These are phyloP conservation scores for Magnaporthiopsis poae DNA, from an alignment of 2,329 filamentous ascomycete genomes.

Conservation along the genomic window DNA sequence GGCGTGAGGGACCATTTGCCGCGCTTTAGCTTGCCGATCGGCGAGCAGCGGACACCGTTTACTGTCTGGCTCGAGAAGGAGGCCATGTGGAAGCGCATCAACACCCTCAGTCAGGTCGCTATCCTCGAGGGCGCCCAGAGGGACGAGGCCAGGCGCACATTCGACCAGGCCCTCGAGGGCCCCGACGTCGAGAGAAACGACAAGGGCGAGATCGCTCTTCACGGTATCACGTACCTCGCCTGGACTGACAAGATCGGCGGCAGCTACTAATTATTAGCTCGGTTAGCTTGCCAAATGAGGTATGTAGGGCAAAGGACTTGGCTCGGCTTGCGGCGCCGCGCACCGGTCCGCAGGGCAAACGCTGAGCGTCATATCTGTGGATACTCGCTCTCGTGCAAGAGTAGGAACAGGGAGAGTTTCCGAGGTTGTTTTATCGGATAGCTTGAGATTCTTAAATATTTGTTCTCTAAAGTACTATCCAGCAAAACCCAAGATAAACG, in stretches of 20 bases:
- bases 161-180: constrained; percentile 44
- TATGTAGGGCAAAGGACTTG: not conserved
- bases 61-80: constrained; percentile 48
- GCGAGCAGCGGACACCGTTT: constrained; percentile 46
- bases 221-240: constrained; percentile 52
- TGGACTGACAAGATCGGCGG: constrained; percentile 44
- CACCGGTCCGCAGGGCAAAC: not conserved
- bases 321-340: not conserved
- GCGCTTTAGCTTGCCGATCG: constrained; percentile 51
- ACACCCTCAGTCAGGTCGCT: constrained; percentile 59
- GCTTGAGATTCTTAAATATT: not conserved
- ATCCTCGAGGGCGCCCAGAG: constrained; percentile 39
- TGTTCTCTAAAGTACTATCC: not conserved
- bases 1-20: constrained; percentile 30
- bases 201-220: constrained; percentile 51
- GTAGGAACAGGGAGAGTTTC: not conserved
- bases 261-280: not conserved
- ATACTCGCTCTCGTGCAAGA: not conserved
- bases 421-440: not conserved
- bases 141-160: constrained; percentile 36
- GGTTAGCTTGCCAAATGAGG: not conserved
- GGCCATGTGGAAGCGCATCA: constrained; percentile 52
- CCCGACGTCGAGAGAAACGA: constrained; percentile 49
- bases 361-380: too few relatives aligned
- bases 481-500: not conserved